Evolutionary conservation across 164 flowering plant genomes (phyloP).

Genomic region (Buxus sempervirens): DNA sequence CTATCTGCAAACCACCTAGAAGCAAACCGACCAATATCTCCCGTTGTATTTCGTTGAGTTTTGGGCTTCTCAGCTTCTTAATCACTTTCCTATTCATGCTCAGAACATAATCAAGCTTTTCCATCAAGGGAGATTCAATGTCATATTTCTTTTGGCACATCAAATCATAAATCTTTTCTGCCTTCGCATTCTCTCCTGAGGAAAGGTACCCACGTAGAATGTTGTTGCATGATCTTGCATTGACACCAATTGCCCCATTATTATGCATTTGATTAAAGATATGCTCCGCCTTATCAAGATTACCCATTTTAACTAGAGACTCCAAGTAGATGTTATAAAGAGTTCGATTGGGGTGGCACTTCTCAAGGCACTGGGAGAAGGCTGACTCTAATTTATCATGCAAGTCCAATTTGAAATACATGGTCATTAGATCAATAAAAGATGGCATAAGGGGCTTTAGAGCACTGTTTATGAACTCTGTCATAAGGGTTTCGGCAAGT

Average conservation of each 20-base stretch:
- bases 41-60: constrained; percentile 77
- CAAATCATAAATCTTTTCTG: constrained; percentile 63
- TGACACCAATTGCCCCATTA: constrained; percentile 54
- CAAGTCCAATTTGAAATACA: constrained; percentile 53
- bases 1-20: constrained; percentile 72
- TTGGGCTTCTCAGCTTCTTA: constrained; percentile 45
- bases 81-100: constrained; percentile 53
- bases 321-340: constrained; percentile 64
- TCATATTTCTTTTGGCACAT: constrained; percentile 81
- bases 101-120: constrained; percentile 57
- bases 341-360: constrained; percentile 56
- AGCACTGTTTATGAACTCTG: constrained; percentile 62
- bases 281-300: constrained; percentile 66
- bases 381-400: constrained; percentile 67
- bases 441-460: constrained; percentile 69
- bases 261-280: constrained; percentile 58
- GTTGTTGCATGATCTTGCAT: constrained; percentile 60
- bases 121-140: constrained; percentile 53
- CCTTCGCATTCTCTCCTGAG: constrained; percentile 49
- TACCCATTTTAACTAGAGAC: constrained; percentile 57
- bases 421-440: constrained; percentile 52
- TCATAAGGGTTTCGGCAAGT: constrained; percentile 67
- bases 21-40: constrained; percentile 82
- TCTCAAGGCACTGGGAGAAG: constrained; percentile 57
- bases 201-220: constrained; percentile 61